Conservation (phyloP, 2,329 filamentous ascomycete genomes). For the Fusarium luffae region DNA sequence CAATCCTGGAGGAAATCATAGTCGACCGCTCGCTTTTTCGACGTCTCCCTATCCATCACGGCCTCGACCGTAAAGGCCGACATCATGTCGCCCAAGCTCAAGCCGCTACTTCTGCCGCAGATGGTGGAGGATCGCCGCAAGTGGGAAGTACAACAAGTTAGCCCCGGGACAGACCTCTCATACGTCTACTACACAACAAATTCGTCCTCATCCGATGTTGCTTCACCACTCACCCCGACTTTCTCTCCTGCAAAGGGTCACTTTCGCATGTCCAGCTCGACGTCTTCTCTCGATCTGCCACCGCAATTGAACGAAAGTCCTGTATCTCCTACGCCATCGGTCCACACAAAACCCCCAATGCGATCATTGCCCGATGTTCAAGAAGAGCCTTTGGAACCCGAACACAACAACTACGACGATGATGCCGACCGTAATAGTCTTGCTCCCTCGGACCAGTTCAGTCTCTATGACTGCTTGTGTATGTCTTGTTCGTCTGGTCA, state of each 20-base stretch:
- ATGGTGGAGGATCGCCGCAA: slow-evolving; percentile 63
- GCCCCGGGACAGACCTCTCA: slow-evolving; percentile 49
- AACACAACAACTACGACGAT: slow-evolving; percentile 54
- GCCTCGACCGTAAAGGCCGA: slow-evolving; percentile 41
- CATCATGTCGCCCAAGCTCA: slow-evolving; percentile 62
- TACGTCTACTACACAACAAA: slow-evolving; percentile 61
- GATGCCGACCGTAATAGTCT: slow-evolving; percentile 62
- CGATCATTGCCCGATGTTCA: slow-evolving; percentile 81
- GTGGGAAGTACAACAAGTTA: slow-evolving; percentile 50
- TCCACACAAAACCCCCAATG: slow-evolving; percentile 66
- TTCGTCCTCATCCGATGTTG: slow-evolving; percentile 73
- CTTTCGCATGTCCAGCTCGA: slow-evolving; percentile 76
- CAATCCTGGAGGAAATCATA: background rate
- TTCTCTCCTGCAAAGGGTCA: slow-evolving; percentile 71
- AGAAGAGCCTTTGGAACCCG: slow-evolving; percentile 81
- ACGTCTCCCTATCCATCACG: slow-evolving; percentile 29
- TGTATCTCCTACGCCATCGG: slow-evolving; percentile 62
- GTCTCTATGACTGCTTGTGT: slow-evolving; percentile 79
- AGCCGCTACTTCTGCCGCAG: slow-evolving; percentile 65
- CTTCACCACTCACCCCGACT: slow-evolving; percentile 77
- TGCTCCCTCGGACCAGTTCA: slow-evolving; percentile 51
- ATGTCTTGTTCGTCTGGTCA: slow-evolving; percentile 55
- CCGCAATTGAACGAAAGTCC: slow-evolving; percentile 58
- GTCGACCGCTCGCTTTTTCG: slow-evolving; percentile 33
- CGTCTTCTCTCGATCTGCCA: slow-evolving; percentile 78